phyloP scores from a whole-genome alignment of 2,329 filamentous ascomycete species.

The Capronia epimyces region DNA sequence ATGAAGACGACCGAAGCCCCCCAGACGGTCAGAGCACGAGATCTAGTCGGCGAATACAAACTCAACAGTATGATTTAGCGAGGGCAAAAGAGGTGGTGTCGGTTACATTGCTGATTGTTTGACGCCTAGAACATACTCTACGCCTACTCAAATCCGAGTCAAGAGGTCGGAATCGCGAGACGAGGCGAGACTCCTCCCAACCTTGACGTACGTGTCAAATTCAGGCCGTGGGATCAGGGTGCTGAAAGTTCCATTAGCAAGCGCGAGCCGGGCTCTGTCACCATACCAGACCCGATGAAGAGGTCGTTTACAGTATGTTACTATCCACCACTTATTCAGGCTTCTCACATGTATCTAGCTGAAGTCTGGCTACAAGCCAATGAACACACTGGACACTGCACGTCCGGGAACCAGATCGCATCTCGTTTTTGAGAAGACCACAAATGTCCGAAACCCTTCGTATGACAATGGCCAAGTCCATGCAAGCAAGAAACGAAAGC shows the following conservation, averaged over 20 bases:
- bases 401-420: not conserved
- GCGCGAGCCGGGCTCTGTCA: constrained; percentile 3
- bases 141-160: not conserved
- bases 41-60: not conserved
- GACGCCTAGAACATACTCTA: not conserved
- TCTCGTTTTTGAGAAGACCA: constrained; percentile 5
- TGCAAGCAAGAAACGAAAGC: constrained; percentile 17
- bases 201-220: constrained; percentile 10
- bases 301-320: constrained; percentile 12
- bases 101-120: constrained; percentile 4
- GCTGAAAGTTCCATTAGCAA: constrained; percentile 12
- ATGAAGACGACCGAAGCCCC: constrained; percentile 6
- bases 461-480: constrained; percentile 11
- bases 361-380: constrained; percentile 1
- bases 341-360: constrained; percentile 3
- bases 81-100: not conserved
- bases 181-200: constrained; percentile 16
- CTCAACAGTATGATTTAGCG: not conserved
- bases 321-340: not conserved
- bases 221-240: not conserved
- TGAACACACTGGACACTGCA: constrained; percentile 4
- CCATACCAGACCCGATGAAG: constrained; percentile 18
- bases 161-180: constrained; percentile 10
- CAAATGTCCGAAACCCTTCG: not conserved
- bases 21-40: not conserved